phyloP scores from a whole-genome alignment of 1,284 basidiomycete species.

The Waitea zeae region DNA sequence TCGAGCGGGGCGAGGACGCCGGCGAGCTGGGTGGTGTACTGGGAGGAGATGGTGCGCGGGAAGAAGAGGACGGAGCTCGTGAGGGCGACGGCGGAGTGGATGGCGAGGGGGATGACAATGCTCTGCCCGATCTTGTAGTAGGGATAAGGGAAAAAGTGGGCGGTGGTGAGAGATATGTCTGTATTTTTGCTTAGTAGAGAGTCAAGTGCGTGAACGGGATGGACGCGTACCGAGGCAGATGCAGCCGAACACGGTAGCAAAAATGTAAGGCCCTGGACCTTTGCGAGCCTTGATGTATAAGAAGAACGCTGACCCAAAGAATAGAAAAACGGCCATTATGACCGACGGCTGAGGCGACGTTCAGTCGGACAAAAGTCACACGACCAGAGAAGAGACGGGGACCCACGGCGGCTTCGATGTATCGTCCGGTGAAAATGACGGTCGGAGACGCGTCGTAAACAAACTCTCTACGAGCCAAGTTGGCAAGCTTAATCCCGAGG shows the following conservation, averaged over 20 bases:
- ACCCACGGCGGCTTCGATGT: slow-evolving; percentile 40
- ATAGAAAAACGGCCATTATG: slow-evolving; percentile 49
- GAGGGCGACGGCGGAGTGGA: slow-evolving; percentile 46
- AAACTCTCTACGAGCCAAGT: slow-evolving; percentile 32
- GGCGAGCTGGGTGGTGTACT: slow-evolving; percentile 37
- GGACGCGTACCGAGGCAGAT: slow-evolving; percentile 28
- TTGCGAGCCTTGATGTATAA: slow-evolving; percentile 51
- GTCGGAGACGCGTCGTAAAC: slow-evolving; percentile 19
- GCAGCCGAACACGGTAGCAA: slow-evolving; percentile 40
- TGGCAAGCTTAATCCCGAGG: slow-evolving; percentile 47
- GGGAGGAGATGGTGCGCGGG: slow-evolving; percentile 46
- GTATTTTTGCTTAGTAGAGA: slow-evolving; percentile 1
- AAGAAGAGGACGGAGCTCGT: slow-evolving; percentile 39
- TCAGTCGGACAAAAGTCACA: slow-evolving; percentile 6
- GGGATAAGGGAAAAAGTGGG: slow-evolving; percentile 48
- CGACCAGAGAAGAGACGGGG: background rate
- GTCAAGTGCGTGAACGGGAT: background rate
- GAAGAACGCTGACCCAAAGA: slow-evolving; percentile 39
- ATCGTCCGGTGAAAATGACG: slow-evolving; percentile 28
- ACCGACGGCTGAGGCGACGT: slow-evolving; percentile 26
- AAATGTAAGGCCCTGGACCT: slow-evolving; percentile 49
- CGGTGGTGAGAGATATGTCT: slow-evolving; percentile 47
- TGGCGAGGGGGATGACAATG: slow-evolving; percentile 40
- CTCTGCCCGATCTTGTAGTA: slow-evolving; percentile 39
- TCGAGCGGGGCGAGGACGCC: slow-evolving; percentile 34